A percentile compares a stretch with the other conserved stretches of the same genome.
These are phyloP conservation scores for Entrophospora sp. DNA, from an alignment of 192 early-diverging fungal species.

Conservation along the genomic window DNA sequence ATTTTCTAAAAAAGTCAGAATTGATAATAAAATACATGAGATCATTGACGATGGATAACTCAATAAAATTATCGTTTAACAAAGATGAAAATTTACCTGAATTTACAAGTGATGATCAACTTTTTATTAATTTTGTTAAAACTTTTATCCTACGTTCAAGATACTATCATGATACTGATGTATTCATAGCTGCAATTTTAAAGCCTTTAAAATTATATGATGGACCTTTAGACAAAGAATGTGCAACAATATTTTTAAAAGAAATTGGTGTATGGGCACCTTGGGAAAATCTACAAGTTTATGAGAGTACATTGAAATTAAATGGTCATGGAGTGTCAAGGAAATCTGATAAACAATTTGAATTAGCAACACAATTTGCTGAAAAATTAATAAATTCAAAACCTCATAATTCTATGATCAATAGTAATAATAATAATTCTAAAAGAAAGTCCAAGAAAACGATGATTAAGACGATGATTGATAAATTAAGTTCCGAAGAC, in stretches of 20 bases:
- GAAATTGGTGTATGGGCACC: slow-evolving; percentile 76
- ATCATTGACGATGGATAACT: slow-evolving; percentile 19
- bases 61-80: slow-evolving; percentile 15
- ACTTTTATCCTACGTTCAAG: slow-evolving; percentile 34
- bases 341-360: slow-evolving; percentile 24
- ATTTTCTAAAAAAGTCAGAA: slow-evolving; percentile 43
- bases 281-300: slow-evolving; percentile 59
- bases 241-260: slow-evolving; percentile 52
- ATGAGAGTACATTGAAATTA: slow-evolving; percentile 32
- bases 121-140: slow-evolving; percentile 47
- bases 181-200: slow-evolving; percentile 45
- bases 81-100: slow-evolving; percentile 17
- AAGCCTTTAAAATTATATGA: slow-evolving; percentile 50
- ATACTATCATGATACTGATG: slow-evolving; percentile 30
- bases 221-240: slow-evolving; percentile 34
- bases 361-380: slow-evolving; percentile 6
- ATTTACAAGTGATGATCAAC: slow-evolving; percentile 39
- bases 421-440: no score
- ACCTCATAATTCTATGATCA: not conserved
- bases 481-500: slow-evolving; percentile 19
- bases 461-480: no score
- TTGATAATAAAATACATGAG: slow-evolving; percentile 22
- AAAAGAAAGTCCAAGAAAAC: no score
- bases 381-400: slow-evolving; percentile 18
- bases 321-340: slow-evolving; percentile 41